Base-by-base conservation (phyloP, 1,284 basidiomycete genomes). In the Fomitopsis palustris region DNA sequence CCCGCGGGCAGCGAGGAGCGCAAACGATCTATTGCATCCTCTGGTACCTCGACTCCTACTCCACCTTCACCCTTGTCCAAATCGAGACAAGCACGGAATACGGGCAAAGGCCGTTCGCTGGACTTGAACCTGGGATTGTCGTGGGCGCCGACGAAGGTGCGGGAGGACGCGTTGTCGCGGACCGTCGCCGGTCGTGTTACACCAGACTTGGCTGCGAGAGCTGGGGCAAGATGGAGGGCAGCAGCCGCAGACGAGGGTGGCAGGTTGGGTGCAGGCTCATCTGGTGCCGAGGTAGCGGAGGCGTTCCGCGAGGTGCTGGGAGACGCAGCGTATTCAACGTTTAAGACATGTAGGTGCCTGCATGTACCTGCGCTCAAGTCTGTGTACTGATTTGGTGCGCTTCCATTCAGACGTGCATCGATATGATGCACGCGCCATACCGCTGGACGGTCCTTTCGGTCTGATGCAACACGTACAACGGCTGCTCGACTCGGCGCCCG, bases 361-460 rank as follows among this genome's bases (percentile, higher is more conserved):
- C 29, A 12, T 49, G 19, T 57, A 53, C 54, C 56, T 38, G 45
- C 35, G 43, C 12, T 29, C 21, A n/a, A 43, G 21, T 31, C 47
- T 57, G 54, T 53, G 54, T 14, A 12, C 33, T 53, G 25, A 56
- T 62, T 16, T 64, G 35, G 14, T 19, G 23, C 56, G 17, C 21
- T 31, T n/a, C 8, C 27, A 52, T 23, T 23, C 51, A 76, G 74
- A 73, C 64, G 73, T 75, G 51, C 72, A 73, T 67, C 83, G 84
- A 57, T 91, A 88, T 67, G 88, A 91, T 70, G 85, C 85, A 43
- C 82, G 87, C 64, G 78, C 82, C 47, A 90, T 91, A 53, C 85
- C 88, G 7, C 82, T 92, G 53, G 86, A 91, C 60, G 89, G 89
- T 19, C 81, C 86, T 12, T 78, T 76, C 39, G 88, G 89, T 23